Evolutionary conservation across 305 asterid genomes (phyloP).

Genomic region (Solanum hybrid): DNA sequence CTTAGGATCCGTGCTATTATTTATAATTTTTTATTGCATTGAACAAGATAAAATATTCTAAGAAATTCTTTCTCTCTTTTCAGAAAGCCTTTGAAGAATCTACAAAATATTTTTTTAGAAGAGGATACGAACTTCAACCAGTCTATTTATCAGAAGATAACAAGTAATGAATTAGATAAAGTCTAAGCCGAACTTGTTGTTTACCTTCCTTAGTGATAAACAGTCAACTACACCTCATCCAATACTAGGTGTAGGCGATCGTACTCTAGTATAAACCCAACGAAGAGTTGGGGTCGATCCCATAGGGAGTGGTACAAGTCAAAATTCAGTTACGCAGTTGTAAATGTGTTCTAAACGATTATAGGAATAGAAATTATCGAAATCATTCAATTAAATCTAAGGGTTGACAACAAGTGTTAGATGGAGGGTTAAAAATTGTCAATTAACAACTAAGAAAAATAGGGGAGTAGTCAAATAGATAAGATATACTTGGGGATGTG

Average conservation of each 20-base stretch:
- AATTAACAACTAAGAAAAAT: neutral
- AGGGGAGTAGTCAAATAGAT: neutral
- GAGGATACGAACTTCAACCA: neutral
- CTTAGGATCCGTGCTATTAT: neutral
- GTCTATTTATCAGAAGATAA: neutral
- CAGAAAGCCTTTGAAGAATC: neutral
- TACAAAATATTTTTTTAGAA: neutral
- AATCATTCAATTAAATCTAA: neutral
- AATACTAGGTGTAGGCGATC: neutral
- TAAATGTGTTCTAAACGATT: neutral
- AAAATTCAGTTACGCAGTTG: neutral
- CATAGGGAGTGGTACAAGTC: neutral
- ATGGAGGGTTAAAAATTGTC: neutral
- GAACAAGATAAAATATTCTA: neutral
- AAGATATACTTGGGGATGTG: neutral
- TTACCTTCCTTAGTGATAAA: neutral
- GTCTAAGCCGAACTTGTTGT: neutral
- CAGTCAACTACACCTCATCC: neutral
- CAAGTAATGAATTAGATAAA: neutral
- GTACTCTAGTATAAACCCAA: neutral
- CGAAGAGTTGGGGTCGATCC: neutral
- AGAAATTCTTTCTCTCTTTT: neutral
- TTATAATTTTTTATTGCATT: neutral
- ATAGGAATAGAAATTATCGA: neutral
- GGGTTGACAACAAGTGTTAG: neutral